Evolutionary conservation across 2,329 filamentous ascomycete genomes (phyloP), one percentile per base, ranked within the genome.

Genomic region (Aspergillus aculeatinus): DNA sequence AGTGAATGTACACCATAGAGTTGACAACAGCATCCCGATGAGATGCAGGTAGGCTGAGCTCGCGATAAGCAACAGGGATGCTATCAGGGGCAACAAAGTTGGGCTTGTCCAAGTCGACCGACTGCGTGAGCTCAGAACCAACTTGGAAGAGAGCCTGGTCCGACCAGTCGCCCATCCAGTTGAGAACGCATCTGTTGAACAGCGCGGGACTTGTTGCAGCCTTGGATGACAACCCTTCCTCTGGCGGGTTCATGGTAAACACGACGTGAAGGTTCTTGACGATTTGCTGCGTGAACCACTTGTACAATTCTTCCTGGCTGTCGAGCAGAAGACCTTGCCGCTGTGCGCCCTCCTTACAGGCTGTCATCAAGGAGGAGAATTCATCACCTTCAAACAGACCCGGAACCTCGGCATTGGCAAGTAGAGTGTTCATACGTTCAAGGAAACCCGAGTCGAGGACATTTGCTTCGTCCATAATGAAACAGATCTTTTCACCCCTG

Each of bases 161-260:
- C 55, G 95, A 99, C 95, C 95, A 99, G 79, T 99, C 95, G 65
- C 95, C 95, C 75, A 99, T 97, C 95, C 95, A 99, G 79, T 99
- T 99, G 68, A 99, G 88, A 52, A 99, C 95, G 74, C 95, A 99
- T 83, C 95, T 89, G 81, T 99, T 99, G 89, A 99, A 99, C 71
- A 99, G 80, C 47, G 95, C 95, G 61, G 95, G 95, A 84, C 92
- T 97, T 3, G 96, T 99, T 29, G 95, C 96, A 59, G 95, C 95
- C 81, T 97, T 98, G 33, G 92, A 96, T 1, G 91, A 95, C 9
- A 99, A 81, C 0, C 95, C 94, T 68, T 95, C 95, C 72, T 97
- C 92, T 0, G 95, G 96, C 14, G 95, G 95, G 76, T 99, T 99
- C 95, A 99, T 99, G 3, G 95, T 99, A 76, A 99, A 99, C 23